Conservation (phyloP, 441 rosid genomes). For the Biscutella laevigata region DNA sequence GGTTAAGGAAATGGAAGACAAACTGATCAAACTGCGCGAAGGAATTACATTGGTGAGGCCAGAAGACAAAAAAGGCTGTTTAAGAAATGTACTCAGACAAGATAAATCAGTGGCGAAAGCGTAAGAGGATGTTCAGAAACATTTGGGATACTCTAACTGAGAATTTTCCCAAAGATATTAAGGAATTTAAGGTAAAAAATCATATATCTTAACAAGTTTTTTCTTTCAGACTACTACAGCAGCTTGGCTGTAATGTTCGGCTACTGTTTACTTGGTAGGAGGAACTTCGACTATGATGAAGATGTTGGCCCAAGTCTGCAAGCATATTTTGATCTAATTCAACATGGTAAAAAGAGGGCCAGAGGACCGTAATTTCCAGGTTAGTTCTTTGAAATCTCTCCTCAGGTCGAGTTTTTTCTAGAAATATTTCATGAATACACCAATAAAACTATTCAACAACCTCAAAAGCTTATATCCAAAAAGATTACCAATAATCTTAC, state of each 20-base stretch:
- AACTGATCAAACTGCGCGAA: constrained; percentile 51
- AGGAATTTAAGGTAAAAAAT: constrained; percentile 63
- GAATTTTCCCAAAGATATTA: constrained; percentile 67
- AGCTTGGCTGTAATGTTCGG: constrained; percentile 7
- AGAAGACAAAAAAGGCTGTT: constrained; percentile 60
- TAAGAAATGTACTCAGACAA: constrained; percentile 52
- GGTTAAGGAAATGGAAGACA: constrained; percentile 70
- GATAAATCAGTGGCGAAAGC: constrained; percentile 71
- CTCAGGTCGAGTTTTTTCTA: constrained; percentile 8
- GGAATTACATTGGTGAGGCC: constrained; percentile 76
- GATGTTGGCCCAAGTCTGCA: constrained; percentile 66
- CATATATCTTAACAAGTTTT: background rate
- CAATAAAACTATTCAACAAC: background rate
- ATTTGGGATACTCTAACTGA: constrained; percentile 86
- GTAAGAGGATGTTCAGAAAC: constrained; percentile 88
- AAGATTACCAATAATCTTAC: no score
- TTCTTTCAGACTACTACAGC: background rate
- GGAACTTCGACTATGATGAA: constrained; percentile 84
- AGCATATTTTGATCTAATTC: constrained; percentile 51
- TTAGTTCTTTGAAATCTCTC: constrained; percentile 9
- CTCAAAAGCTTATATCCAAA: constrained; percentile 9
- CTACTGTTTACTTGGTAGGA: constrained; percentile 46
- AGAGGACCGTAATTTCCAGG: constrained; percentile 36
- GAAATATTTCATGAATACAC: constrained; percentile 12
- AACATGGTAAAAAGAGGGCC: constrained; percentile 45